phyloP scores from a whole-genome alignment of 306 rosid genomes.

The Quercus parvula region DNA sequence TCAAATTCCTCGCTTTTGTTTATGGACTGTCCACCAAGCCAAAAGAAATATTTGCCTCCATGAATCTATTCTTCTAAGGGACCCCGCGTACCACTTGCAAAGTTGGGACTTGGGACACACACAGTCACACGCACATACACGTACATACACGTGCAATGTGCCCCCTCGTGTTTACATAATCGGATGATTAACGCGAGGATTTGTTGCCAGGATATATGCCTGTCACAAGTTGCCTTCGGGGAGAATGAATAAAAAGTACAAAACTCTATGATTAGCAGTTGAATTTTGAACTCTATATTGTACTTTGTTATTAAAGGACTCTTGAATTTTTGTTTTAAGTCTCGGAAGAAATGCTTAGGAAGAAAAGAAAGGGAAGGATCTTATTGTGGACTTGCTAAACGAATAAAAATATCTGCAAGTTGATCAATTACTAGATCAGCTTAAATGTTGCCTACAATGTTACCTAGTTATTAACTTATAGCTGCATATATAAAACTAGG shows the following conservation, averaged over 20 bases:
- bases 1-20: conserved; percentile 44
- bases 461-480: background rate
- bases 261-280: background rate
- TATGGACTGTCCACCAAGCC: conserved; percentile 74
- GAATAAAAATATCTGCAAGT: background rate
- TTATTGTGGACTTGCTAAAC: background rate
- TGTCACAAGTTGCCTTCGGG: conserved; percentile 8
- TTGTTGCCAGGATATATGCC: conserved; percentile 7
- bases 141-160: conserved; percentile 8
- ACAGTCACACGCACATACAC: background rate
- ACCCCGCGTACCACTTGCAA: conserved; percentile 58
- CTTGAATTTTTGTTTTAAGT: background rate
- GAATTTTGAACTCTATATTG: conserved; percentile 8
- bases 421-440: background rate
- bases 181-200: conserved; percentile 13
- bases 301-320: background rate
- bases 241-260: conserved; percentile 7
- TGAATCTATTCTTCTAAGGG: conserved; percentile 65
- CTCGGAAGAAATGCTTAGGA: background rate
- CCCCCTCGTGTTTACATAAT: conserved; percentile 25
- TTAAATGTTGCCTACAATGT: background rate
- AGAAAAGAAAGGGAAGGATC: background rate
- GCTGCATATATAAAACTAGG: background rate
- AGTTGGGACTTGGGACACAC: conserved; percentile 8
- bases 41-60: conserved; percentile 43